Evolutionary conservation across 306 rosid genomes (phyloP).

Genomic region (Rosa rugosa): DNA sequence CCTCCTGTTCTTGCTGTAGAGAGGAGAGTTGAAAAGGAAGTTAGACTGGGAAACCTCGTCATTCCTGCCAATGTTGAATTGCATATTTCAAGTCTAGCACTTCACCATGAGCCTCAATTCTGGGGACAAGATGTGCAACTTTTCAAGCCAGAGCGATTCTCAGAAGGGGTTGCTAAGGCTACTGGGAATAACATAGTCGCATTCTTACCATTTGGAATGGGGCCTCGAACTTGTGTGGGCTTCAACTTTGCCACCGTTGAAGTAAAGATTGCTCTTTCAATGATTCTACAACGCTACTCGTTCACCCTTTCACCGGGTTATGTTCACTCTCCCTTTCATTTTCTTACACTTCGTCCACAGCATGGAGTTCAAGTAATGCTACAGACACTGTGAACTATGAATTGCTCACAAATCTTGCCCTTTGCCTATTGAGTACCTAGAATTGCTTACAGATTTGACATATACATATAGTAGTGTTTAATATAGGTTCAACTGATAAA

Average conservation of each 20-base stretch:
- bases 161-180: constrained; percentile 29
- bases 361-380: constrained; percentile 32
- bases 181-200: constrained; percentile 24
- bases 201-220: constrained; percentile 28
- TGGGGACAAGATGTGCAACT: constrained; percentile 34
- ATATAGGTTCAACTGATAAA: too few relatives aligned
- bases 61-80: constrained; percentile 15
- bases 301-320: constrained; percentile 31
- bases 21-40: constrained; percentile 13
- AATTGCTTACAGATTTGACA: background rate
- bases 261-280: constrained; percentile 26
- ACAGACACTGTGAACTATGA: background rate
- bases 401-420: background rate
- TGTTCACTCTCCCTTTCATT: constrained; percentile 24
- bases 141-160: constrained; percentile 34
- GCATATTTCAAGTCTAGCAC: constrained; percentile 8
- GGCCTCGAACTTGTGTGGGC: constrained; percentile 34
- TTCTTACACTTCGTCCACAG: constrained; percentile 16
- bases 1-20: constrained; percentile 19
- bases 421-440: background rate
- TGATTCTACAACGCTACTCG: constrained; percentile 28
- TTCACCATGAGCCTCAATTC: constrained; percentile 28
- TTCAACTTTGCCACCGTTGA: constrained; percentile 28
- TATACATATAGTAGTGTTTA: too few relatives aligned
- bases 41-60: constrained; percentile 14